Evolutionary conservation across 75 land plant species (phyloP), one percentile per base, ranked within the genome.

Genomic region (Sequoiadendron giganteum): DNA sequence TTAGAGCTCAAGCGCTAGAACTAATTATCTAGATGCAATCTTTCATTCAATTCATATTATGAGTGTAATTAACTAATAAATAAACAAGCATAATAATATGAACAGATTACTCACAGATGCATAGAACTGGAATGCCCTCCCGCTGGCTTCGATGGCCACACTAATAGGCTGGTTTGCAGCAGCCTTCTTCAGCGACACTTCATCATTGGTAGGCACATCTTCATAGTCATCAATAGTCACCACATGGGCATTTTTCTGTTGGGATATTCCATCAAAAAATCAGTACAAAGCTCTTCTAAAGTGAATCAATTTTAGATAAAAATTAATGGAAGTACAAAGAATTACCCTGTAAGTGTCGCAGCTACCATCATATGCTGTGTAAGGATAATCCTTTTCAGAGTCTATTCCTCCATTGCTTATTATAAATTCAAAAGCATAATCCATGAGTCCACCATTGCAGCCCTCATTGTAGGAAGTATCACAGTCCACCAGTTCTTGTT

Each of bases 361-460:
- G 40, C 47, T 73, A 36, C 94, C 93, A 86, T 93, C 90, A 10
- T 4, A 2, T 15, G 93, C 94, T 84, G 85, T 87, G 93, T 94
- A 94, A 28, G 94, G 95, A 38, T 94, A 94, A 86, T 93, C 91
- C 54, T 89, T 87, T 36, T 94, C 94, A 14, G 91, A 88, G 83
- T 93, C 94, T 40, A 94, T 88, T 8, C 95, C 95, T 45, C 95
- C 95, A 55, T 94, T 94, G 58, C 89, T 88, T n/a, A 93, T 93
- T 49, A 94, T 91, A 85, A 91, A 94, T 58, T 93, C 90, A 42
- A 94, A 93, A 28, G 95, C 95, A 72, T 94, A 89, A 73, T 93
- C 95, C 95, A 94, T 94, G 81, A 94, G 94, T 38, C 95, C 95
- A 11, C 95, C 95, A 86, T 91, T 91, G 91, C 95, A 94, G 11